phyloP scores from a whole-genome alignment of 1,139 yeast species.

The Yamadazyma aaseri region DNA sequence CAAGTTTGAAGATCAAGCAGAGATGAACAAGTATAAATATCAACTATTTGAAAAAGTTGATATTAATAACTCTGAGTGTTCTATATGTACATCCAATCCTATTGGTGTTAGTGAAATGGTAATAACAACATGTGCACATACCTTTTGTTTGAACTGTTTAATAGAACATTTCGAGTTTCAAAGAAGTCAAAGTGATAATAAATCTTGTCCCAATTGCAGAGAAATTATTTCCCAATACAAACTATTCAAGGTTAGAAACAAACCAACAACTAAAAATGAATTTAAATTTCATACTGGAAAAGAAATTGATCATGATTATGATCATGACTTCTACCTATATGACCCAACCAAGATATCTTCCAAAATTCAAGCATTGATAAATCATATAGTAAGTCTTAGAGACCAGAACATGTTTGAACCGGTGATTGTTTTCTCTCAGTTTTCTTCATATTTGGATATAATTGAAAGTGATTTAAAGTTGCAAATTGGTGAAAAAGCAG shows the following conservation, averaged over 20 bases:
- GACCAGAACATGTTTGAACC: constrained; percentile 63
- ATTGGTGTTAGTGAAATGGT: constrained; percentile 57
- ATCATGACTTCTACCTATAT: constrained; percentile 40
- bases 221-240: constrained; percentile 40
- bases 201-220: constrained; percentile 64
- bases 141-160: constrained; percentile 75
- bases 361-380: constrained; percentile 68
- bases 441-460: constrained; percentile 77
- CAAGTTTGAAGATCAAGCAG: constrained; percentile 35
- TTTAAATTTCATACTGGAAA: constrained; percentile 32
- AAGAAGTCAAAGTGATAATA: constrained; percentile 21
- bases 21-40: constrained; percentile 29
- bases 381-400: constrained; percentile 54
- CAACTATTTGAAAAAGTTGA: constrained; percentile 23
- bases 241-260: constrained; percentile 38
- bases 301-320: constrained; percentile 21
- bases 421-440: constrained; percentile 88
- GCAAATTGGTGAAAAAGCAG: constrained; percentile 26
- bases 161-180: constrained; percentile 63
- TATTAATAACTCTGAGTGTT: constrained; percentile 62
- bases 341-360: constrained; percentile 61
- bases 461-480: constrained; percentile 59
- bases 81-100: constrained; percentile 74
- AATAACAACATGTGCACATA: constrained; percentile 79
- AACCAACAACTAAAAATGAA: constrained; percentile 29